Evolutionary conservation across 768 basidiomycete species (phyloP).

Genomic region (Chalciporus sphaerocephalus): DNA sequence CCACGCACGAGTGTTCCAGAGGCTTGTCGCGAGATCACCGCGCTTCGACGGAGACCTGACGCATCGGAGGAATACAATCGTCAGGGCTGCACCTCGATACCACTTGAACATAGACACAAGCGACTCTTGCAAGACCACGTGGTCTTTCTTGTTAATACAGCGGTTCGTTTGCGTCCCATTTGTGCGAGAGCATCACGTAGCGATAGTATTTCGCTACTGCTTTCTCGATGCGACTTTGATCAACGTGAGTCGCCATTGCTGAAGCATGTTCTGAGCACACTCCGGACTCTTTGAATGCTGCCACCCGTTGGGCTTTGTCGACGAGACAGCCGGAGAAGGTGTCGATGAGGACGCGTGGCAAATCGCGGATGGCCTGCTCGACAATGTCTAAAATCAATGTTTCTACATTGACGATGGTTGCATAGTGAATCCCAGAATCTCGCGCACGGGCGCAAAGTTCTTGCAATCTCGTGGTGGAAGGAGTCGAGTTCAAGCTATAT

Average conservation of each 20-base stretch:
- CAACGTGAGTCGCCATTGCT: slow-evolving; percentile 5
- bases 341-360: slow-evolving; percentile 9
- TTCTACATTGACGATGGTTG: too few species aligned
- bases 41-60: too few species aligned
- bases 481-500: slow-evolving; percentile 9
- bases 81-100: too few species aligned
- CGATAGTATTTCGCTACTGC: slow-evolving; percentile 6
- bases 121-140: not conserved
- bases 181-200: slow-evolving; percentile 16
- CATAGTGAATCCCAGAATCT: not conserved
- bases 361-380: not conserved
- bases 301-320: slow-evolving; percentile 1
- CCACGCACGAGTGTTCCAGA: too few species aligned
- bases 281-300: slow-evolving; percentile 8
- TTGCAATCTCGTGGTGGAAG: not conserved
- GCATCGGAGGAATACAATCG: too few species aligned
- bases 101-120: slow-evolving; percentile 1
- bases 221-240: slow-evolving; percentile 2
- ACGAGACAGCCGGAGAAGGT: slow-evolving; percentile 6
- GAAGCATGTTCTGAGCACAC: too few species aligned
- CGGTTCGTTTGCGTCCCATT: slow-evolving; percentile 12
- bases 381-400: too few species aligned
- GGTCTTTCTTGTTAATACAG: slow-evolving; percentile 2
- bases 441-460: slow-evolving; percentile 1
- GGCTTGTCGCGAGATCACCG: too few species aligned